These are phyloP conservation scores for Vigna reflexopilosa DNA, from an alignment of 306 rosid genomes.

Conservation along the genomic window DNA sequence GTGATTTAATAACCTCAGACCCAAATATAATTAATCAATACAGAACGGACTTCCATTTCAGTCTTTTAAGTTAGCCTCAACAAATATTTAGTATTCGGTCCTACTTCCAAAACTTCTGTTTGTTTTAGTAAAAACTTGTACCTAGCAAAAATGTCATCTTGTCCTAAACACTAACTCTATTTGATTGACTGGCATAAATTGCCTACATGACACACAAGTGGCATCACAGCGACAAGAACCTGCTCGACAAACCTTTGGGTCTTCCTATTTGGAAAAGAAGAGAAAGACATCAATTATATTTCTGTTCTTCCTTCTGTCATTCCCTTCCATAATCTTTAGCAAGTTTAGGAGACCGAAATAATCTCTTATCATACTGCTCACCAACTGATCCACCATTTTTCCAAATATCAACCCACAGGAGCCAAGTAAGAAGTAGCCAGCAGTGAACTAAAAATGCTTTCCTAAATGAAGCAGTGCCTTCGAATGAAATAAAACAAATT, in stretches of 20 bases:
- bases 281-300: background rate
- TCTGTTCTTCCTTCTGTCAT: background rate
- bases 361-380: background rate
- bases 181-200: constrained; percentile 25
- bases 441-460: background rate
- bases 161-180: background rate
- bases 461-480: background rate
- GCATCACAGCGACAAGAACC: background rate
- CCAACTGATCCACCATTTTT: background rate
- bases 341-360: constrained; percentile 24
- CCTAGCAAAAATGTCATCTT: background rate
- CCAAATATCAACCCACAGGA: background rate
- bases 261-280: constrained; percentile 4
- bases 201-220: constrained; percentile 1
- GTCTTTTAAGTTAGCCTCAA: constrained; percentile 3
- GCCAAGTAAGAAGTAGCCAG: background rate
- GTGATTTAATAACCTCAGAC: background rate
- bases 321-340: constrained; percentile 4
- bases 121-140: background rate
- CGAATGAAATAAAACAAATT: background rate
- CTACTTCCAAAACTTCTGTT: background rate
- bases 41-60: background rate
- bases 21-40: background rate
- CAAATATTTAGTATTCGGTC: background rate
- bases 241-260: background rate